Base-by-base conservation (phyloP, 306 rosid species). In the Fragaria ananassa region DNA sequence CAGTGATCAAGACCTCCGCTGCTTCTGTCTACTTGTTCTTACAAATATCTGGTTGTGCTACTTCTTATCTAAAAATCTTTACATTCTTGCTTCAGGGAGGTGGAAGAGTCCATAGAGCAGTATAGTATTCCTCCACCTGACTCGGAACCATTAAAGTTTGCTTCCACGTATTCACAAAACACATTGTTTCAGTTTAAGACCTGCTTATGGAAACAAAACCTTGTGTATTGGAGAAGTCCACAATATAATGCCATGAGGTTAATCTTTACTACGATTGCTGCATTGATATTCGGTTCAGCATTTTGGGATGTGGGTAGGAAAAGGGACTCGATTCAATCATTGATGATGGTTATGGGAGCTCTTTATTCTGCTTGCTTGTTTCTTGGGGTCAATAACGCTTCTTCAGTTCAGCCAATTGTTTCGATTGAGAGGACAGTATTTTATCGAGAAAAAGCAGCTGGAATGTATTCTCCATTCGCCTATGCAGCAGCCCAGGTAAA, bases 361-460 rank as follows among this genome's bases (percentile, higher is more conserved):
- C 91, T 93, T 27, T 93, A 89, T 75, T 14, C 97, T 13, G 84
- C 98, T 3, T 85, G 91, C 75, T 69, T 93, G 81, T 93, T 91
- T 85, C 89, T 93, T 69, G 98, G 98, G 34, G 88, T 91, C 75
- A 93, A 89, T 66, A 93, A 93, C 47, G 71, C 98, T 74, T 84
- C 98, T 74, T 89, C 97, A 31, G 98, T 93, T 34, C 98, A 93
- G 73, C 98, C 98, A 25, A 82, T 93, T 79, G 89, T 93, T 87
- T 93, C 98, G 27, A 93, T 93, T 73, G 98, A 89, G 86, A 93
- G 98, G 82, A 87, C 98, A 25, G 98, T 93, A 8, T 93, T 93
- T 71, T 93, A 93, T 67, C 86, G 98, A 57, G 98, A 93, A 81
- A 91, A 75, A 82, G 96, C 98, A 53, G 93, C 97, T 44, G 98